These are phyloP conservation scores for Phytophthora podocarpi DNA, from an alignment of 352 stramenopile genomes.

Conservation along the genomic window DNA sequence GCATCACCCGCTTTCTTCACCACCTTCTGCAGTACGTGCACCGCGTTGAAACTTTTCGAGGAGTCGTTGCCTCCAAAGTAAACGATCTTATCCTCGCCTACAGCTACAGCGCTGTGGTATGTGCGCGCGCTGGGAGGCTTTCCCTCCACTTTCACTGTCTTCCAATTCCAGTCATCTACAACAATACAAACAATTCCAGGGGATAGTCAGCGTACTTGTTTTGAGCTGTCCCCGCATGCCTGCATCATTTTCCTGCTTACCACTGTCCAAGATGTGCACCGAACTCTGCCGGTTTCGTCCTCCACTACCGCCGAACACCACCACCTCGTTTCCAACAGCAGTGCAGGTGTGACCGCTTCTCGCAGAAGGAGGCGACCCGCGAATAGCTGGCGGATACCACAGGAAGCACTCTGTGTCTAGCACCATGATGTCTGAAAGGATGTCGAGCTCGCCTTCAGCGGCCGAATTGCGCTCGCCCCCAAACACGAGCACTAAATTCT, in stretches of 20 bases:
- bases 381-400: conserved; percentile 92
- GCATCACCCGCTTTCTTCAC: conserved; percentile 20
- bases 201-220: conserved; percentile 4
- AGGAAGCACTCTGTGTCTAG: conserved; percentile 94
- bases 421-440: conserved; percentile 89
- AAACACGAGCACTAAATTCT: conserved; percentile 93
- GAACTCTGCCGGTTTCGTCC: conserved; percentile 77
- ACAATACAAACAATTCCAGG: background rate
- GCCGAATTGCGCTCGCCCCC: conserved; percentile 84
- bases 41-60: conserved; percentile 90
- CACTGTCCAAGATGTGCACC: conserved; percentile 75
- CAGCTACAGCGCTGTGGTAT: conserved; percentile 88
- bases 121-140: conserved; percentile 88
- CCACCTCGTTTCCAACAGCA: conserved; percentile 71
- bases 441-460: conserved; percentile 65
- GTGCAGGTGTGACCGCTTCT: conserved; percentile 81
- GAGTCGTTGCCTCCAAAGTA: conserved; percentile 95
- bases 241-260: conserved; percentile 29
- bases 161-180: conserved; percentile 91
- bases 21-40: conserved; percentile 90
- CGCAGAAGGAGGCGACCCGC: conserved; percentile 60
- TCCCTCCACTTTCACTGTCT: conserved; percentile 83
- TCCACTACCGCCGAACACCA: conserved; percentile 80
- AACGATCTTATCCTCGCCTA: conserved; percentile 76
- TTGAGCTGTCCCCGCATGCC: background rate